Percentiles rank a stretch among this genome's conserved stretches.
Evolutionary conservation across 495 filamentous ascomycete species (phyloP).

Genomic region (Aspergillus leporis): DNA sequence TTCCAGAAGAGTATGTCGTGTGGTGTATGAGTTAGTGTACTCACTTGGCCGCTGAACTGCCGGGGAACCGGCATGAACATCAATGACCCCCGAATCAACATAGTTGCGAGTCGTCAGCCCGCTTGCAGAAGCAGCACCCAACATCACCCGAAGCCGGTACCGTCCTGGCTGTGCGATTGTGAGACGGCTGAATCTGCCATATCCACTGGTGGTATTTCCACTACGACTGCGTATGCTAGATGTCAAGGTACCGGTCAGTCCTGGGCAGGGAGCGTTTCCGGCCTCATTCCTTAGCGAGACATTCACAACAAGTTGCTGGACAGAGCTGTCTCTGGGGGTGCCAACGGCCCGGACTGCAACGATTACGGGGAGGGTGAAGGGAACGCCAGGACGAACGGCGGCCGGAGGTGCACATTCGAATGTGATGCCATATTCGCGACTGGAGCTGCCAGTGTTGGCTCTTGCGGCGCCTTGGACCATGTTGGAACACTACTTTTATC

Average conservation of each 20-base stretch:
- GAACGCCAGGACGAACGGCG: slow-evolving; percentile 27
- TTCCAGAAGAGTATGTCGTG: neutral
- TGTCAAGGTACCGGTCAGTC: slow-evolving; percentile 34
- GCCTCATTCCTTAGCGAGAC: slow-evolving; percentile 35
- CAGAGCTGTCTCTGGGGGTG: slow-evolving; percentile 21
- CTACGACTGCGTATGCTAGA: slow-evolving; percentile 38
- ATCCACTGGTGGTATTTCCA: slow-evolving; percentile 39
- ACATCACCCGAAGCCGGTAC: slow-evolving; percentile 40
- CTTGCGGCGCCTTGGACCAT: slow-evolving; percentile 26
- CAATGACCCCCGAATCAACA: slow-evolving; percentile 36
- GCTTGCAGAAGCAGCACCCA: slow-evolving; percentile 31
- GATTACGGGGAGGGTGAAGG: slow-evolving; percentile 40
- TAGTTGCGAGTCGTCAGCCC: slow-evolving; percentile 36
- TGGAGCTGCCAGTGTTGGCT: slow-evolving; percentile 18
- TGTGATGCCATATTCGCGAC: slow-evolving; percentile 36
- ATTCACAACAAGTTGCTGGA: slow-evolving; percentile 37
- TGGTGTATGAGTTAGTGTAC: slow-evolving; percentile 13
- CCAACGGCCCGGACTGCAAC: slow-evolving; percentile 38
- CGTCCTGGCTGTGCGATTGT: slow-evolving; percentile 35
- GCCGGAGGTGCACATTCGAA: slow-evolving; percentile 38
- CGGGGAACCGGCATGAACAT: slow-evolving; percentile 32
- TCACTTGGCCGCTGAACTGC: slow-evolving; percentile 37
- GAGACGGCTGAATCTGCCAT: slow-evolving; percentile 35
- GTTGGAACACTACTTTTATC: slow-evolving; percentile 1
- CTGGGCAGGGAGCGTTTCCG: slow-evolving; percentile 24